Conservation (phyloP, 2,329 filamentous ascomycete genomes). For the Colletotrichum cereale region DNA sequence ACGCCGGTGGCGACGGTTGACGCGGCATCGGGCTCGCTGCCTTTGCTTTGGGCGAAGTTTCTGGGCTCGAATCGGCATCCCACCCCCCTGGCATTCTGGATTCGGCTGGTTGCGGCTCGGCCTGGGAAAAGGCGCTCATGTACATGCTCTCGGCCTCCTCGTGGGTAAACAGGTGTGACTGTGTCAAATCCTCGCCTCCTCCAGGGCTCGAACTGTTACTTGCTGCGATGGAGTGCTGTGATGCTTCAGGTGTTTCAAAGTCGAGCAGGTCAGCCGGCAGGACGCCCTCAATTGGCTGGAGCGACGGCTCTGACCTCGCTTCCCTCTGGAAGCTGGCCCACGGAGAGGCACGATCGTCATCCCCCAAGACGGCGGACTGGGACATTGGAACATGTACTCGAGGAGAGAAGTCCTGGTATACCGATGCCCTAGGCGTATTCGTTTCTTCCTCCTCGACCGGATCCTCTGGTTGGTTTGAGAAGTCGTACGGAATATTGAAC, state of each 20-base stretch:
- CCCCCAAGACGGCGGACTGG: conserved; percentile 41
- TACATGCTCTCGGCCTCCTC: conserved; percentile 91
- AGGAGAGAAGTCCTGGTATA: conserved; percentile 53
- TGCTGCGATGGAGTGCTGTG: conserved; percentile 44
- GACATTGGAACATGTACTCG: conserved; percentile 22
- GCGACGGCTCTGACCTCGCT: conserved; percentile 53
- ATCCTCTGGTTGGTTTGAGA: conserved; percentile 52
- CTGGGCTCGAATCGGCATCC: conserved; percentile 54
- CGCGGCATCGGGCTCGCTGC: not conserved
- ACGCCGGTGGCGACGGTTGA: conserved; percentile 14
- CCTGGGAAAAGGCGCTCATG: conserved; percentile 76
- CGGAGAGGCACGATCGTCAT: conserved; percentile 45
- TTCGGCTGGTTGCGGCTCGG: conserved; percentile 48
- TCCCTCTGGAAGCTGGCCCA: conserved; percentile 51
- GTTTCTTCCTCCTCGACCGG: conserved; percentile 52
- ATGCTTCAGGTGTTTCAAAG: conserved; percentile 22
- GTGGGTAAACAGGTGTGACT: conserved; percentile 80
- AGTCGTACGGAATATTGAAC: conserved; percentile 68
- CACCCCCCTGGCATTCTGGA: conserved; percentile 65
- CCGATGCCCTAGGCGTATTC: conserved; percentile 67
- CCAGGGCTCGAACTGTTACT: conserved; percentile 47
- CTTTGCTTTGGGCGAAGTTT: conserved; percentile 4
- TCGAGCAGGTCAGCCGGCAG: not conserved
- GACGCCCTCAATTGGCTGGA: conserved; percentile 44
- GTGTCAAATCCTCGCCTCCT: conserved; percentile 64